phyloP scores from a whole-genome alignment of 176 grass and related monocot species.

The Puya raimondii region DNA sequence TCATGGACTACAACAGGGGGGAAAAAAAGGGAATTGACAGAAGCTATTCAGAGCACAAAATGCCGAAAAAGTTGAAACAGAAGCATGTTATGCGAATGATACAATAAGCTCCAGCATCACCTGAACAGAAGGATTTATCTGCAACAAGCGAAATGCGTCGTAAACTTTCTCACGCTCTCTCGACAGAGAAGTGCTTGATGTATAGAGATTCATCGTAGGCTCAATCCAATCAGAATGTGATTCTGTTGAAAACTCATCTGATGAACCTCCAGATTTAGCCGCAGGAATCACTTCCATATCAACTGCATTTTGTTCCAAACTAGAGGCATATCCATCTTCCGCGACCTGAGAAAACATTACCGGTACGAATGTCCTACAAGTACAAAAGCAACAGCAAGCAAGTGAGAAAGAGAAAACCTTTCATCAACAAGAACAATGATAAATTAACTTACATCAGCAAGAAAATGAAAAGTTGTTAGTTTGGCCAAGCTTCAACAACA shows the following conservation, averaged over 20 bases:
- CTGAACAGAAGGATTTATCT: constrained; percentile 58
- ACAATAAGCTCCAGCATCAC: constrained; percentile 19
- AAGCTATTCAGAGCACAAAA: neutral
- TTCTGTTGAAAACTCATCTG: constrained; percentile 30
- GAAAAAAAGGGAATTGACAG: neutral
- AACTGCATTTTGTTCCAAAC: constrained; percentile 8
- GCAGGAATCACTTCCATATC: constrained; percentile 15
- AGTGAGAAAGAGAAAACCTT: neutral
- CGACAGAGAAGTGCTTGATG: constrained; percentile 30
- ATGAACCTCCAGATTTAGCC: constrained; percentile 13
- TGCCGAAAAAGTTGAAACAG: constrained; percentile 1
- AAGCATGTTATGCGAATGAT: constrained; percentile 1
- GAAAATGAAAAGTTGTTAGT: too few species aligned
- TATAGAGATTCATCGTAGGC: constrained; percentile 39
- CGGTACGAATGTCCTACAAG: constrained; percentile 22
- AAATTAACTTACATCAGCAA: too few species aligned
- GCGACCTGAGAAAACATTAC: constrained; percentile 3
- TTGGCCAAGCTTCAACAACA: too few species aligned
- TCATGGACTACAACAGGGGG: too few species aligned
- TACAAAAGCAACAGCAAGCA: neutral
- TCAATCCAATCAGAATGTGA: constrained; percentile 51
- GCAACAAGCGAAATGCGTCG: constrained; percentile 49
- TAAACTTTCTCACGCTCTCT: constrained; percentile 45
- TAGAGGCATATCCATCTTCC: constrained; percentile 2
- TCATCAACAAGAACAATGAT: neutral